Percentiles rank a stretch among this genome's conserved stretches.
Evolutionary conservation across 2,329 filamentous ascomycete genomes (phyloP).

Genomic region (Claviceps pazoutovae): DNA sequence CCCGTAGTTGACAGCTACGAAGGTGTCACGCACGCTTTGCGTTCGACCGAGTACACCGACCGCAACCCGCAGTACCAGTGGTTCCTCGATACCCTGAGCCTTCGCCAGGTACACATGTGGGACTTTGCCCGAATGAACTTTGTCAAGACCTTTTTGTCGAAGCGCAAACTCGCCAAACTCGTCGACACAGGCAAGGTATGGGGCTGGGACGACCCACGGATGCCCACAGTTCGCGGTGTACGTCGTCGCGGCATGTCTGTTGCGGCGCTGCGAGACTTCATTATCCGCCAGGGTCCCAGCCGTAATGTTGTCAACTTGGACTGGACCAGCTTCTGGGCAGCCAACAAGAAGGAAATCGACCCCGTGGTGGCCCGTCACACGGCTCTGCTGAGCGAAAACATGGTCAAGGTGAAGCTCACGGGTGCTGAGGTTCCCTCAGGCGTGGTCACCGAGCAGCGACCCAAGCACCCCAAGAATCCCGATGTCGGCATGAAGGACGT

Average conservation of each 20-base stretch:
- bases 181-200: conserved; percentile 63
- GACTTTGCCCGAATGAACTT: conserved; percentile 80
- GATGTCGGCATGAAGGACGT: conserved; percentile 78
- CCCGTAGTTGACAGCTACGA: conserved; percentile 69
- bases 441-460: conserved; percentile 58
- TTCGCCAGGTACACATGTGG: conserved; percentile 71
- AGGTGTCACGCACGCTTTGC: conserved; percentile 70
- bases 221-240: conserved; percentile 74
- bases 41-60: conserved; percentile 79
- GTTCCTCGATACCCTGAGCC: conserved; percentile 61
- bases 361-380: conserved; percentile 62
- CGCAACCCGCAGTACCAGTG: conserved; percentile 78
- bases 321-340: conserved; percentile 60
- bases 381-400: conserved; percentile 54
- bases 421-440: conserved; percentile 53
- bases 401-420: conserved; percentile 55
- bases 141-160: conserved; percentile 67
- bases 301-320: conserved; percentile 76
- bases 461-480: conserved; percentile 81
- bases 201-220: conserved; percentile 78
- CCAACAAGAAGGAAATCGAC: conserved; percentile 74
- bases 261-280: conserved; percentile 67
- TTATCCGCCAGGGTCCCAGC: conserved; percentile 70
- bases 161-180: conserved; percentile 74
- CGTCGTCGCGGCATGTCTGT: conserved; percentile 67